phyloP scores from a whole-genome alignment of 768 basidiomycete species.

The Antrodiella citrinella region DNA sequence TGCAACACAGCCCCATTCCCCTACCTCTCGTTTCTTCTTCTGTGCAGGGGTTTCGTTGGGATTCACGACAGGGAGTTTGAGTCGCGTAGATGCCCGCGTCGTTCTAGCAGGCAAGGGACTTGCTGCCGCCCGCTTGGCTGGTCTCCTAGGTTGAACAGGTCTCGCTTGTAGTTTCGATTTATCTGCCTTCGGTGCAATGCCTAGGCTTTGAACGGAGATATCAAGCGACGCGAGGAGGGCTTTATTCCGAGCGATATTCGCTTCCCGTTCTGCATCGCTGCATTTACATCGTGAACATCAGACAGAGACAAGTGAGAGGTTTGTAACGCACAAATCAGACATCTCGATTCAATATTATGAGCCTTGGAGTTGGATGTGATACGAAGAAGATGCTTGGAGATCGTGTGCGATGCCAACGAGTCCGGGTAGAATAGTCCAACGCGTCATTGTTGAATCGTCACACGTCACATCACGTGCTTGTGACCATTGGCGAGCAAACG shows the following conservation, averaged over 20 bases:
- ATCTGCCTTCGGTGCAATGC: constrained; percentile 24
- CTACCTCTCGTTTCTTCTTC: constrained; percentile 59
- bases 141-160: constrained; percentile 52
- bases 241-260: constrained; percentile 76
- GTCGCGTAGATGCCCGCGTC: constrained; percentile 39
- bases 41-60: constrained; percentile 59
- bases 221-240: constrained; percentile 67
- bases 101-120: constrained; percentile 48
- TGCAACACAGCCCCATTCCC: constrained; percentile 12
- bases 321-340: constrained; percentile 13
- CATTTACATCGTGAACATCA: background rate
- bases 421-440: background rate
- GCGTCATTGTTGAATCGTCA: background rate
- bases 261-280: constrained; percentile 67
- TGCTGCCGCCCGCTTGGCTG: constrained; percentile 41
- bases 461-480: background rate
- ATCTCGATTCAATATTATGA: constrained; percentile 1
- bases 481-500: background rate
- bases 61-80: constrained; percentile 41
- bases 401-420: background rate
- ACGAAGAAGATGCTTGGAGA: background rate
- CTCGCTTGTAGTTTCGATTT: constrained; percentile 40
- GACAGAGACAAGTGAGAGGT: background rate
- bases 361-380: background rate
- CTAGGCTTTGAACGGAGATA: constrained; percentile 24